Conservation (phyloP, 2,329 filamentous ascomycete genomes). For the Arthroderma sp. region DNA sequence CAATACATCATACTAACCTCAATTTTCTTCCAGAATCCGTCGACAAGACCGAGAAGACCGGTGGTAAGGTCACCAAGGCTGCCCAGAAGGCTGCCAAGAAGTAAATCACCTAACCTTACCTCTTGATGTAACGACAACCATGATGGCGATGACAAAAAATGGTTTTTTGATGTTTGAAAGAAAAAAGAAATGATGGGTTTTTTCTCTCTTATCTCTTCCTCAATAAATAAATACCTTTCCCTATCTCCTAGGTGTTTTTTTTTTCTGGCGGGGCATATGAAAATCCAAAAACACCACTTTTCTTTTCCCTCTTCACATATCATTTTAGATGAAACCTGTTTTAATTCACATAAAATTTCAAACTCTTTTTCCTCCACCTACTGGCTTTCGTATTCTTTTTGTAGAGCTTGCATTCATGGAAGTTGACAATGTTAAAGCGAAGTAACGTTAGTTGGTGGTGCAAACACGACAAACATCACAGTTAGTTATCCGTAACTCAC, state of each 20-base stretch:
- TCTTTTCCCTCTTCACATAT: background rate
- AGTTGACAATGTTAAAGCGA: background rate
- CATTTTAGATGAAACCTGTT: background rate
- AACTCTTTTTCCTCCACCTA: background rate
- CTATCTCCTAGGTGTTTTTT: background rate
- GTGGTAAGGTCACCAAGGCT: conserved; percentile 52
- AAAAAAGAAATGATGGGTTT: background rate
- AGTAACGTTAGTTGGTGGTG: background rate
- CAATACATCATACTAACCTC: conserved; percentile 1
- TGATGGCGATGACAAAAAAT: conserved; percentile 4
- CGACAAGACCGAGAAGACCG: conserved; percentile 47
- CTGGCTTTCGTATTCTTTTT: background rate
- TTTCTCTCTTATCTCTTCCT: background rate
- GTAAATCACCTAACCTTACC: conserved; percentile 38
- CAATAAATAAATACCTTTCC: background rate
- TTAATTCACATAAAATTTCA: conserved; percentile 3
- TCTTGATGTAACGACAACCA: conserved; percentile 3
- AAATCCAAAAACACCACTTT: conserved; percentile 2
- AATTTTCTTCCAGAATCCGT: conserved; percentile 47
- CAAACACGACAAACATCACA: conserved; percentile 4
- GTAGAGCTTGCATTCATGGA: background rate
- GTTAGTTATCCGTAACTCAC: background rate
- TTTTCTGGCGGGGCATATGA: background rate
- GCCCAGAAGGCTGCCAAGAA: conserved; percentile 61
- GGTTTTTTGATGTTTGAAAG: conserved; percentile 5